Evolutionary conservation across 2,329 filamentous ascomycete genomes (phyloP), one percentile per base, ranked within the genome.

Genomic region (Aureobasidium leucospermi): DNA sequence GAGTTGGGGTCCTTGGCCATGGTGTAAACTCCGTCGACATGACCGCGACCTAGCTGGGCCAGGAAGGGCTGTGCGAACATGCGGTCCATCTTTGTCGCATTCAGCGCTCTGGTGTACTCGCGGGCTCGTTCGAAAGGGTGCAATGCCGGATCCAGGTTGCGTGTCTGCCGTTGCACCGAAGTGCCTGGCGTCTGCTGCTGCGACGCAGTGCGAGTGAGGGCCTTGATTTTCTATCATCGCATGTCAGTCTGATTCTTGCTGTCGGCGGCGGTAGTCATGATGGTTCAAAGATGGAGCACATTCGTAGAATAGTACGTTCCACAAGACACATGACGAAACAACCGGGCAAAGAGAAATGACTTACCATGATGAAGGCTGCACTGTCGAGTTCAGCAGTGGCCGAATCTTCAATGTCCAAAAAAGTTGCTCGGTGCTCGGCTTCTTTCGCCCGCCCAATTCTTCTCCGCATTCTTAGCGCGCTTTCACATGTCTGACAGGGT

Each of bases 101-200:
- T 89, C 62, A 89, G 78, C 10, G 87, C 86, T 66, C 86, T 77
- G 13, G 86, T 90, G 71, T 91, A 93, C 76, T 96, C 92, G 73
- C 91, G 81, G 48, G 92, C 92, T 68, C 90, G 82, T 75, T 96
- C 91, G 74, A 96, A 96, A 2, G 90, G 92, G 75, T 96, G 91
- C 61, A 93, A 82, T 43, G 89, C 86, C 31, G 92, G 88, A 75
- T 96, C 89, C 68, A 95, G 73, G 74, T 89, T 89, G 65, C 85
- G 82, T 61, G 85, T 84, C 67, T 83, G 77, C 68, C 85, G 86
- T 56, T 83, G 74, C 58, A 85, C 82, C 71, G 82, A 81, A 59
- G 85, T 84, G 62, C 87, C 87, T 16, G 85, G 81, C 31, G 86
- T 81, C 73, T 88, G 85, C 66, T 85, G 80, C 60, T 84, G 81